Base-by-base conservation (phyloP, 2,329 filamentous ascomycete species). In the Claviceps arundinis region DNA sequence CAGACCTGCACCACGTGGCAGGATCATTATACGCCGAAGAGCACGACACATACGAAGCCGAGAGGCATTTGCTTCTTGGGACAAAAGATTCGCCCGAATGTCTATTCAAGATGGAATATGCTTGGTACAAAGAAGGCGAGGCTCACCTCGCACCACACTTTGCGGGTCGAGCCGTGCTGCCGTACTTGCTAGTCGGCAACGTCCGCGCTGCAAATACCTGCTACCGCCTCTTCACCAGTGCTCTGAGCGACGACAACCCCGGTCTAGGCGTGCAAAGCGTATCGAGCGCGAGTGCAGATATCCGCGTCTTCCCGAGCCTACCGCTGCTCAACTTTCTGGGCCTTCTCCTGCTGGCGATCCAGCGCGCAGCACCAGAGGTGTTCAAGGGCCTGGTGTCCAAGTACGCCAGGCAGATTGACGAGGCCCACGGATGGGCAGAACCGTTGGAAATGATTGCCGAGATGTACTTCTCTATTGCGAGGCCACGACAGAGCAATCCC, bases 281-380 rank as follows among this genome's bases (percentile, higher is more conserved):
- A 50, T 86, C 85, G 63, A 86, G 83, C 59, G 75, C 80, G 44
- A 81, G 73, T 45, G 81, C 82, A 51, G 89, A 95, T 56, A 70
- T 87, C 45, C 84, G 85, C 56, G 79, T 97, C 54, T 97, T 94
- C 68, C 90, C 91, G 0, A 88, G 86, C 54, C 72, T 98, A 56
- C 93, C 93, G n/a, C 77, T 98, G 51, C 77, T 98, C 62, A 98
- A 98, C 71, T 97, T 97, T 70, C 76, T 97, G 53, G 87, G 84
- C 34, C 73, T 98, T 58, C 72, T 98, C 48, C 72, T 97, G 50
- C 74, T 96, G 50, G 85, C 88, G 17, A 79, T 95, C 37, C 89
- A 95, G 69, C 82, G 89, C 58, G 88, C 86, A 17, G 77, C 71
- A 41, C 73, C 75, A n/a, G 87, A 94, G 60, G 71, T 94, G 48